phyloP scores from a whole-genome alignment of 306 rosid species.

The Prunus davidiana region DNA sequence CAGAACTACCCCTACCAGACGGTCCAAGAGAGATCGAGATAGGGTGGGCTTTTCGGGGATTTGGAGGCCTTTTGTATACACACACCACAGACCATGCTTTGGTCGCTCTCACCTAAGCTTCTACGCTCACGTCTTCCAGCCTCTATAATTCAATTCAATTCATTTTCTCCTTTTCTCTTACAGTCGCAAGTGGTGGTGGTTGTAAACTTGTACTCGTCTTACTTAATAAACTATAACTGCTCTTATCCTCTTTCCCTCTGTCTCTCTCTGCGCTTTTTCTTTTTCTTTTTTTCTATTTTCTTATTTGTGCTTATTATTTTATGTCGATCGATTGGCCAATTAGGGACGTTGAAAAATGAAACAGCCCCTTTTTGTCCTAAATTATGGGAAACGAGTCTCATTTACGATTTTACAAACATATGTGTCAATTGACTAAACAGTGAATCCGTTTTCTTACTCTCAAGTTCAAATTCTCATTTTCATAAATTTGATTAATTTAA shows the following conservation, averaged over 20 bases:
- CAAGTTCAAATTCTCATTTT: too few relatives aligned
- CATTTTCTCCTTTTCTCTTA: neutral
- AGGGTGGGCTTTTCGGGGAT: neutral
- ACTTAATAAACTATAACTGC: neutral
- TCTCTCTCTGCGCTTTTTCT: neutral
- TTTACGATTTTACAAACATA: too few relatives aligned
- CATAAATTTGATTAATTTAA: too few relatives aligned
- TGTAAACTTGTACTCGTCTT: neutral
- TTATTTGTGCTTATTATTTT: neutral
- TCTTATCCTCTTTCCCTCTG: neutral
- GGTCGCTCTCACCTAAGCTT: slow-evolving; percentile 29
- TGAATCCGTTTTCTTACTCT: too few relatives aligned
- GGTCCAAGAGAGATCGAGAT: slow-evolving; percentile 26
- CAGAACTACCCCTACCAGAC: slow-evolving; percentile 33
- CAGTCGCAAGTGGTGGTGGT: neutral
- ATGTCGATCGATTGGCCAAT: neutral
- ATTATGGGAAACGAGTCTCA: neutral
- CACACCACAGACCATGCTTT: neutral
- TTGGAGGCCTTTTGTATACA: neutral
- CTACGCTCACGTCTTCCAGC: neutral
- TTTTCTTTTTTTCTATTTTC: neutral
- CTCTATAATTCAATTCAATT: neutral
- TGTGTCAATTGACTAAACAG: too few relatives aligned
- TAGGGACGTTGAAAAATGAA: neutral
- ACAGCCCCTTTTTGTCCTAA: neutral